These are phyloP conservation scores for Suhomyces bribrorum DNA, from an alignment of 1,139 yeast species.

Conservation along the genomic window DNA sequence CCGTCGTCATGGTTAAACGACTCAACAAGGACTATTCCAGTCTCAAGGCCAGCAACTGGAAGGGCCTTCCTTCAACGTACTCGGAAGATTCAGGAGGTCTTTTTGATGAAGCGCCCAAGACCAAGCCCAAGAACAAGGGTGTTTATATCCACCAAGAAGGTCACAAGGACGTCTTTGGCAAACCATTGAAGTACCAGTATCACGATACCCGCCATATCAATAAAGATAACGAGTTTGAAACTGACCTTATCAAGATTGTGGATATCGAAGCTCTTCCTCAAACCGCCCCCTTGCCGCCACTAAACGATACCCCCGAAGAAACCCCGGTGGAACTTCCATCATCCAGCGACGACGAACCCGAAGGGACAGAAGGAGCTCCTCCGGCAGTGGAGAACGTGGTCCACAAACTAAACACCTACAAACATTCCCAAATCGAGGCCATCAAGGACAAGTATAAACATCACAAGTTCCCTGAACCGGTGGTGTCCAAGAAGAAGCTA, in stretches of 20 bases:
- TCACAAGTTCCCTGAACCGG: conserved; percentile 28
- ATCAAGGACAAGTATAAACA: conserved; percentile 24
- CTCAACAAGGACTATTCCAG: conserved; percentile 9
- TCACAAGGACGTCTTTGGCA: conserved; percentile 1
- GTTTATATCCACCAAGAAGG: conserved; percentile 8
- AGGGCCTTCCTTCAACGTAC: conserved; percentile 4
- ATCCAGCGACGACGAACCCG: conserved; percentile 3
- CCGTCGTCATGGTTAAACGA: background rate
- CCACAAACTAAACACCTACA: conserved; percentile 17
- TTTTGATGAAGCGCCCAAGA: background rate
- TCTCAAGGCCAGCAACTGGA: conserved; percentile 5
- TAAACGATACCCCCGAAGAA: conserved; percentile 1
- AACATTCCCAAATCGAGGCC: conserved; percentile 16
- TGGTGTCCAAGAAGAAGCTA: conserved; percentile 27
- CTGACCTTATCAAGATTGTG: conserved; percentile 15
- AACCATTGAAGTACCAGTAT: conserved; percentile 2
- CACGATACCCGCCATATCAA: conserved; percentile 1
- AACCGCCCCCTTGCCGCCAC: background rate
- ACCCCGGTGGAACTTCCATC: conserved; percentile 6
- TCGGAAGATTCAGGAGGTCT: background rate
- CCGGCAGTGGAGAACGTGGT: conserved; percentile 14
- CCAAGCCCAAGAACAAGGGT: conserved; percentile 4
- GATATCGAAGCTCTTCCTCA: conserved; percentile 9
- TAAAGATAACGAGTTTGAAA: conserved; percentile 13
- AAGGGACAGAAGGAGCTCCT: background rate